phyloP scores from a whole-genome alignment of 2,329 filamentous ascomycete species.

The Colletotrichum sp. region DNA sequence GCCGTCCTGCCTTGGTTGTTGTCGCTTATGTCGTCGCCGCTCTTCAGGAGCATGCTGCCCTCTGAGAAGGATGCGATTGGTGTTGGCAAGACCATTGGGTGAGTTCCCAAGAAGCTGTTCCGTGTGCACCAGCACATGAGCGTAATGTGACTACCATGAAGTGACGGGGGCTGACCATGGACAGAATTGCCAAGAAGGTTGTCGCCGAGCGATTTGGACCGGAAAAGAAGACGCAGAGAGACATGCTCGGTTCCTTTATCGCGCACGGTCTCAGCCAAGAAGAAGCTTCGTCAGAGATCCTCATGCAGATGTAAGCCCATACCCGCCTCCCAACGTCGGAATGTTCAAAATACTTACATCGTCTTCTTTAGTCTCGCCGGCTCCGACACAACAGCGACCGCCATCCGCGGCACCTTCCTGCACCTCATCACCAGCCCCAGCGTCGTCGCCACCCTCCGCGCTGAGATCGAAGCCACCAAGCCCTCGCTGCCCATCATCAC shows the following conservation, averaged over 20 bases:
- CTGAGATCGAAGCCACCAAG: conserved; percentile 43
- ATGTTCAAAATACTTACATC: too few species aligned
- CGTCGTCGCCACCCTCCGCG: conserved; percentile 49
- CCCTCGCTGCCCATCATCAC: conserved; percentile 27
- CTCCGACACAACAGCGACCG: conserved; percentile 63
- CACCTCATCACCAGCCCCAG: conserved; percentile 55
- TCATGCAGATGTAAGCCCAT: conserved; percentile 45
- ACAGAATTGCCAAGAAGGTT: conserved; percentile 47
- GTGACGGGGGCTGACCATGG: fast-evolving
- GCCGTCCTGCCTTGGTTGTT: conserved; percentile 46
- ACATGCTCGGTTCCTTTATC: conserved; percentile 57
- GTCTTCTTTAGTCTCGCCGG: conserved; percentile 47
- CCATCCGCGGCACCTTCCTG: conserved; percentile 59
- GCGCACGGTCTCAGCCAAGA: conserved; percentile 40
- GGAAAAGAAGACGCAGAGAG: conserved; percentile 45
- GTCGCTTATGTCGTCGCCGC: conserved; percentile 41
- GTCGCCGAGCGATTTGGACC: conserved; percentile 50
- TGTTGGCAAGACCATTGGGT: conserved; percentile 50
- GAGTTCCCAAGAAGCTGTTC: conserved; percentile 27
- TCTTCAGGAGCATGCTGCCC: conserved; percentile 46
- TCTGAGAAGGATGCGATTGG: conserved; percentile 41
- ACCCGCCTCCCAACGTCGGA: too few species aligned
- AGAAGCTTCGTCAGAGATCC: conserved; percentile 49
- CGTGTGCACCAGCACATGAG: background rate
- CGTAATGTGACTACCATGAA: fast-evolving